These are phyloP conservation scores for Wickerhamomyces sydowiorum DNA, from an alignment of 805 yeast species.

Conservation along the genomic window DNA sequence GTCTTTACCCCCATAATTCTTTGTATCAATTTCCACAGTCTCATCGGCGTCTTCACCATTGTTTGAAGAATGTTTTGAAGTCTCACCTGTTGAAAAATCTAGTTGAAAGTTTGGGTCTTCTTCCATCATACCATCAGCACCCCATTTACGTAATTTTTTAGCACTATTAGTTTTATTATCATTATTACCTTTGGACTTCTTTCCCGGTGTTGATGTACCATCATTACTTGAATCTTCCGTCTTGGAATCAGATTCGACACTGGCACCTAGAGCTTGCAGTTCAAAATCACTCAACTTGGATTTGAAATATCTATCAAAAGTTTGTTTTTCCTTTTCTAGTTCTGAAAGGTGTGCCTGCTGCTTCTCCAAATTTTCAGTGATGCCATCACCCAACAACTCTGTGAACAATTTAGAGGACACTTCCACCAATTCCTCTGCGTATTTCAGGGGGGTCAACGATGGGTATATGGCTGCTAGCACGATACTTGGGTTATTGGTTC, in stretches of 20 bases:
- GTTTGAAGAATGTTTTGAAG: conserved; percentile 9
- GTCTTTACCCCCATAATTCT: conserved; percentile 34
- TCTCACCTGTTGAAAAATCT: conserved; percentile 46
- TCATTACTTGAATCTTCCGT: conserved; percentile 9
- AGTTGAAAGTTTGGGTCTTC: conserved; percentile 34
- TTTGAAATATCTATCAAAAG: conserved; percentile 32
- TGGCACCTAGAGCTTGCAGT: conserved; percentile 1
- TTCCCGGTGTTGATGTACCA: conserved; percentile 3
- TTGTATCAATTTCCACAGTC: conserved; percentile 23
- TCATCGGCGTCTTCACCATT: conserved; percentile 12
- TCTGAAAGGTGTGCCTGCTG: conserved; percentile 24
- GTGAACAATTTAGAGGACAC: conserved; percentile 23
- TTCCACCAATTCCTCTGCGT: conserved; percentile 30
- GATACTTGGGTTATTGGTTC: conserved; percentile 37
- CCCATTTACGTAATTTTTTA: conserved; percentile 59
- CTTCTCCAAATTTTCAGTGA: conserved; percentile 21
- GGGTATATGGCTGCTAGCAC: conserved; percentile 39
- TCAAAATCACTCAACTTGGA: conserved; percentile 28
- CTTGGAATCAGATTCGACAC: conserved; percentile 1
- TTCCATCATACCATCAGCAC: conserved; percentile 54
- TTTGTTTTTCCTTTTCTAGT: conserved; percentile 27
- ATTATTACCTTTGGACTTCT: conserved; percentile 11
- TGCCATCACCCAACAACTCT: conserved; percentile 25
- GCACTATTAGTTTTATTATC: conserved; percentile 12
- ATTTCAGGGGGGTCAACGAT: conserved; percentile 27